These are phyloP conservation scores for Alternaria metachromatica DNA, from an alignment of 2,329 filamentous ascomycete species.

Conservation along the genomic window DNA sequence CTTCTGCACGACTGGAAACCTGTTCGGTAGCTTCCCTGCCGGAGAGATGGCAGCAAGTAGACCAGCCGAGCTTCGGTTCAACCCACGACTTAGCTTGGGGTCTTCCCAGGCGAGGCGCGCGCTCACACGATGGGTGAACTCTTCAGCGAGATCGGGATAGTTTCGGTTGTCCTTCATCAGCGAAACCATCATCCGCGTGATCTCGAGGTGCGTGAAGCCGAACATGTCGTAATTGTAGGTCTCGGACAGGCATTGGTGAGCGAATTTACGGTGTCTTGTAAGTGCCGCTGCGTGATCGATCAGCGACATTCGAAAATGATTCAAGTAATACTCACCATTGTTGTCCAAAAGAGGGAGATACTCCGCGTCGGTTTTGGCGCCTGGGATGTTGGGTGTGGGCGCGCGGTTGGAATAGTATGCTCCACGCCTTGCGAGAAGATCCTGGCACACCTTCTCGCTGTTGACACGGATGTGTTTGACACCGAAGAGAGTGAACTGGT, in stretches of 20 bases:
- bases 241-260: constrained; percentile 1
- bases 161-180: constrained; percentile 5
- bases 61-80: constrained; percentile 3
- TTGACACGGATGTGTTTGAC: neutral
- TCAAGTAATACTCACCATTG: neutral
- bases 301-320: neutral
- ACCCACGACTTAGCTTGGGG: neutral
- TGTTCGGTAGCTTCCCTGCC: neutral
- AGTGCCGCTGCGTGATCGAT: neutral
- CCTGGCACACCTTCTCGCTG: constrained; percentile 3
- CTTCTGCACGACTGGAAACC: neutral
- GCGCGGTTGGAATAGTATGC: constrained; percentile 2
- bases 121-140: constrained; percentile 3
- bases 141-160: constrained; percentile 1
- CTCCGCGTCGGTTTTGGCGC: neutral
- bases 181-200: constrained; percentile 4
- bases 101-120: constrained; percentile 8
- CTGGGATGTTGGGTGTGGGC: constrained; percentile 5
- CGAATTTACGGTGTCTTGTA: constrained; percentile 2
- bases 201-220: constrained; percentile 4
- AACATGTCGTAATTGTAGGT: constrained; percentile 9
- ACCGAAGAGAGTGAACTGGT: constrained; percentile 4
- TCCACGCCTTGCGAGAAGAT: constrained; percentile 3
- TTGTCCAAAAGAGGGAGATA: constrained; percentile 4
- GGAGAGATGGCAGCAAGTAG: neutral